These are phyloP conservation scores for Myotisia sp. DNA, from an alignment of 2,329 filamentous ascomycete species.

Conservation along the genomic window DNA sequence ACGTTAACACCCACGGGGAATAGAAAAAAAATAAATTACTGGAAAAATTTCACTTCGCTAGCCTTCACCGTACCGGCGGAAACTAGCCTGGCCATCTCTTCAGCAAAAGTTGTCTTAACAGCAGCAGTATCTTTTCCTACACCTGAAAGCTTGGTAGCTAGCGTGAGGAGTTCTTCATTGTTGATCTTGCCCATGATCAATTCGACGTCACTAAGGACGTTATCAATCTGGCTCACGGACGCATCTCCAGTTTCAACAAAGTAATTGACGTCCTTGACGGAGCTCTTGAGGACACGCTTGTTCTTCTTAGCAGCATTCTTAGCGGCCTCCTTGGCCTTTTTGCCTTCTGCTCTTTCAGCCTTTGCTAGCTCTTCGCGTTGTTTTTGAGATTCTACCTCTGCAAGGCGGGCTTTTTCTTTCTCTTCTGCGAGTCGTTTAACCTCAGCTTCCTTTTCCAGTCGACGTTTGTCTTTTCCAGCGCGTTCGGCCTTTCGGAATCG, in stretches of 20 bases:
- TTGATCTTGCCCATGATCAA: slow-evolving; percentile 77
- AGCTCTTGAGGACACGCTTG: slow-evolving; percentile 88
- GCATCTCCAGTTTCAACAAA: slow-evolving; percentile 59
- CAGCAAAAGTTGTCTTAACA: slow-evolving; percentile 72
- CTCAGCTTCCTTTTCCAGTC: slow-evolving; percentile 76
- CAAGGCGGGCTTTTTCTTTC: slow-evolving; percentile 66
- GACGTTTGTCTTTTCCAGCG: slow-evolving; percentile 93
- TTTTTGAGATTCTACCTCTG: slow-evolving; percentile 63
- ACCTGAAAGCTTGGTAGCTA: slow-evolving; percentile 66
- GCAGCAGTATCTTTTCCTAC: slow-evolving; percentile 63
- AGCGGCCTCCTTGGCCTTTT: slow-evolving; percentile 96
- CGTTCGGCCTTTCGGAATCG: slow-evolving; percentile 84
- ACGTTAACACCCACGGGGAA: not conserved
- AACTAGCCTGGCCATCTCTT: slow-evolving; percentile 64
- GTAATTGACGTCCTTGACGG: slow-evolving; percentile 97
- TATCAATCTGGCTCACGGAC: slow-evolving; percentile 64
- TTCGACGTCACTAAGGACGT: slow-evolving; percentile 73
- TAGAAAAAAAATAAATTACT: slow-evolving; percentile 3
- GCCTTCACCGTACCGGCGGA: slow-evolving; percentile 75
- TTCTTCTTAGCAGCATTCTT: slow-evolving; percentile 99
- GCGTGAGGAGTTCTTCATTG: slow-evolving; percentile 69
- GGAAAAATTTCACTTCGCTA: slow-evolving; percentile 55
- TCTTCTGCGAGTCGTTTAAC: slow-evolving; percentile 79
- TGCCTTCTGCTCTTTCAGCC: slow-evolving; percentile 62
- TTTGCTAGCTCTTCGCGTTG: slow-evolving; percentile 82